Percentiles rank a stretch among this genome's conserved stretches.
These are phyloP conservation scores for Pseudogymnoascus verrucosus DNA, from an alignment of 2,329 filamentous ascomycete species.

Conservation along the genomic window DNA sequence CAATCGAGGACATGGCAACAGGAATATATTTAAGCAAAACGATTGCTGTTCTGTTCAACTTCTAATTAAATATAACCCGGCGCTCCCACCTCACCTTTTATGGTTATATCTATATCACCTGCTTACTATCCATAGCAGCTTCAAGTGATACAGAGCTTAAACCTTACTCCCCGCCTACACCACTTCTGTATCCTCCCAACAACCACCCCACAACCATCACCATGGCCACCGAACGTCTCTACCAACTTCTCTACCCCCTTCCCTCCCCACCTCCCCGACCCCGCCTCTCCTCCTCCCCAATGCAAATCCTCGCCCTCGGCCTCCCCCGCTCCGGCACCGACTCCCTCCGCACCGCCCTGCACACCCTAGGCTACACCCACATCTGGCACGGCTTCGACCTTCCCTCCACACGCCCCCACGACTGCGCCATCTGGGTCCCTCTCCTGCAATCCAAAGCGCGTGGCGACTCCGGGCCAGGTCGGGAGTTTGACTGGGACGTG, in stretches of 20 bases:
- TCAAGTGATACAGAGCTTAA: background rate
- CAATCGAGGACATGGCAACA: background rate
- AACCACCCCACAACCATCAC: background rate
- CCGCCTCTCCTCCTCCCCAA: background rate
- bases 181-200: background rate
- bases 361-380: slow-evolving; percentile 10
- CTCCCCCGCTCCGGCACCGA: slow-evolving; percentile 27
- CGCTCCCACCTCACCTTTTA: background rate
- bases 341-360: slow-evolving; percentile 4
- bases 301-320: slow-evolving; percentile 29
- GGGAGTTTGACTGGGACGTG: background rate
- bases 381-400: slow-evolving; percentile 16
- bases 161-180: background rate
- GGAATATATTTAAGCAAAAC: background rate
- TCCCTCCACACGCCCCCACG: slow-evolving; percentile 18
- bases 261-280: background rate
- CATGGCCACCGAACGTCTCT: background rate
- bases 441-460: slow-evolving; percentile 19
- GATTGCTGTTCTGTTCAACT: background rate
- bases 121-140: background rate
- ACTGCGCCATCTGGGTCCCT: slow-evolving; percentile 28
- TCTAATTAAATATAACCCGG: background rate
- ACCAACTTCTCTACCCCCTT: background rate
- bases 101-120: background rate
- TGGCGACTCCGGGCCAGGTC: background rate